Conservation (phyloP, 179 eudicot species). For the Spinacia oleracea region DNA sequence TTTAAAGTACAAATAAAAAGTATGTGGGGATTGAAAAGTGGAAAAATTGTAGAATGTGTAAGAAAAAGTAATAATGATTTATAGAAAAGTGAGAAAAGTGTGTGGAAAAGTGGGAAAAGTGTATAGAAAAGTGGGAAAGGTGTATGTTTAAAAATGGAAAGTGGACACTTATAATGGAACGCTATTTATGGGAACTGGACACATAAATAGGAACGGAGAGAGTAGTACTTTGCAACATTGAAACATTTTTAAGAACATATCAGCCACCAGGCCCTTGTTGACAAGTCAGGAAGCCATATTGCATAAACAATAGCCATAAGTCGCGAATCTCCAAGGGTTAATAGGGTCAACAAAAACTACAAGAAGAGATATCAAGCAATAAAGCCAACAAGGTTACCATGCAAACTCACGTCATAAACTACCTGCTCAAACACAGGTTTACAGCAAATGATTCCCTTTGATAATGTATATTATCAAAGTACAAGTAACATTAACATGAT, state of each 20-base stretch:
- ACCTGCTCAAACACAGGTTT: not conserved
- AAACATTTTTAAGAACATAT: not conserved
- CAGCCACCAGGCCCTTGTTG: not conserved
- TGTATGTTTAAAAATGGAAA: too few species aligned
- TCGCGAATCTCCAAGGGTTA: not conserved
- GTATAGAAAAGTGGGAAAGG: too few species aligned
- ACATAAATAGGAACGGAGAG: too few species aligned
- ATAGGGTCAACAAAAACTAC: slow-evolving; percentile 3
- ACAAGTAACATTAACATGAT: not conserved
- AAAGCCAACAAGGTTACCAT: not conserved
- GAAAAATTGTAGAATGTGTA: too few species aligned
- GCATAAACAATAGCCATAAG: not conserved
- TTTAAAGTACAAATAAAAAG: too few species aligned
- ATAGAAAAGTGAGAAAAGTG: too few species aligned
- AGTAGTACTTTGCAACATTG: too few species aligned
- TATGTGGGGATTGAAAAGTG: too few species aligned
- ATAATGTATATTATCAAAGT: not conserved
- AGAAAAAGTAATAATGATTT: too few species aligned
- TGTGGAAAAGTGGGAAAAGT: too few species aligned
- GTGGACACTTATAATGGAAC: too few species aligned
- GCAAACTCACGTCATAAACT: not conserved
- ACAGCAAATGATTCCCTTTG: not conserved
- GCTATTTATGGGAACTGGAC: too few species aligned
- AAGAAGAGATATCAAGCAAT: not conserved
- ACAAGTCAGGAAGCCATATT: not conserved